phyloP scores from a whole-genome alignment of 345 rosid genomes.

The Fremontodendron californicum region DNA sequence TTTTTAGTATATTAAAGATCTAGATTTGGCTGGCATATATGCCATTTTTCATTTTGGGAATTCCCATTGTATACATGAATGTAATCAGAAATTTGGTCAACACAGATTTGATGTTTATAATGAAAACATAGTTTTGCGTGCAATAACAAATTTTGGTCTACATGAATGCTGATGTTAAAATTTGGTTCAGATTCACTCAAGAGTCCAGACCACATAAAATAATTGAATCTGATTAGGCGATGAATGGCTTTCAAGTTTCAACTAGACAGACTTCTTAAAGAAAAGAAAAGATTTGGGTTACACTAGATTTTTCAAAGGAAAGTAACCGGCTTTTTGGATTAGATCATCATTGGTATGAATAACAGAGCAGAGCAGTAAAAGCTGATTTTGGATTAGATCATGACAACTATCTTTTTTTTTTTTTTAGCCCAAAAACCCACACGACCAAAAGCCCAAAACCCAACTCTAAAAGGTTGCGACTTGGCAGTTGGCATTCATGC shows the following conservation, averaged over 20 bases:
- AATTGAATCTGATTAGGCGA: too few relatives aligned
- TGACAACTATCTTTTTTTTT: neutral
- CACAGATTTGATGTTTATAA: neutral
- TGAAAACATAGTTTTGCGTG: constrained; percentile 6
- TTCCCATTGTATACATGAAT: neutral
- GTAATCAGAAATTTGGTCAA: neutral
- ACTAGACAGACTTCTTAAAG: too few relatives aligned
- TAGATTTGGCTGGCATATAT: neutral
- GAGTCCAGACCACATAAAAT: too few relatives aligned
- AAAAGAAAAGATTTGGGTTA: neutral
- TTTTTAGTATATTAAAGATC: neutral
- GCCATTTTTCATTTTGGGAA: neutral
- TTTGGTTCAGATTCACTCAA: too few relatives aligned
- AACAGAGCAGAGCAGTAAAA: too few relatives aligned
- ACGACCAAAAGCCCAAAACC: neutral
- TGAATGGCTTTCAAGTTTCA: too few relatives aligned
- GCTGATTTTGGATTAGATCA: neutral
- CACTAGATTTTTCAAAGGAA: neutral
- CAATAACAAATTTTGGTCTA: neutral
- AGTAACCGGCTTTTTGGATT: neutral
- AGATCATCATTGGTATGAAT: too few relatives aligned
- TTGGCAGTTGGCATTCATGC: neutral
- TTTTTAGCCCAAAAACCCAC: neutral
- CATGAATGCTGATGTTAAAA: too few relatives aligned
- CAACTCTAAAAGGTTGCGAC: neutral